Base-by-base conservation (phyloP, 1,284 basidiomycete genomes). In the Malassezia pachydermatis region DNA sequence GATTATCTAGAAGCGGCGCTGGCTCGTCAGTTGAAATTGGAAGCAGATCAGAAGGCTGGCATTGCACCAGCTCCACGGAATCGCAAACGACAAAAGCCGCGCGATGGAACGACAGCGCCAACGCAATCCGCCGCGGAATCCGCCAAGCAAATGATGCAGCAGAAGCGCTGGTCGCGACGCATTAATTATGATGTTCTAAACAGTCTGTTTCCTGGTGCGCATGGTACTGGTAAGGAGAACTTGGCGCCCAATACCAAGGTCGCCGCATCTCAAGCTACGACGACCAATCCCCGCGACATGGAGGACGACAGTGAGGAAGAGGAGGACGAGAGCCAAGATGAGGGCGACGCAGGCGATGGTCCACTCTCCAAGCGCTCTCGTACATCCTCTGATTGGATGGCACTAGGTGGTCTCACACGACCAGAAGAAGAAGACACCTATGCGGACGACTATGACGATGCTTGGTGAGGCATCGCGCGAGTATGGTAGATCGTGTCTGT, bases 1-100 rank as follows among this genome's bases (percentile, higher is more conserved):
- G 88, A 94, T 45, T 98, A 94, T 75, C 75, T 98, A 41, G 86
- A 94, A 70, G 82, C 84, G 38, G 59, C 55, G 33, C 58, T 71
- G 40, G 58, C 62, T 24, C 63, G 62, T 40, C 64, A 67, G 47
- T 54, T 71, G 39, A 69, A 71, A 54, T 48, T 63, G 23, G 67
- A 71, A 45, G 59, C 60, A 29, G 64, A 70, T 38, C 59, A 64
- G 33, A 71, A 66, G 51, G 59, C 59, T 45, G 68, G 67, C 27
- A 62, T 69, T 20, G 49, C 41, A n/a, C 13, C 60, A 43, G 43
- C 58, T 43, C 41, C 62, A 47, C 24, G 57, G 49, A 51, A 52
- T 55, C 62, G 63, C 28, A 68, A 68, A 53, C 57, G 58, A 38
- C 60, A 58, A 6, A 64, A 60, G 44, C 61, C 59, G 13, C 59